phyloP scores from a whole-genome alignment of 139 green algal genomes.

The Picochlorum sp. region DNA sequence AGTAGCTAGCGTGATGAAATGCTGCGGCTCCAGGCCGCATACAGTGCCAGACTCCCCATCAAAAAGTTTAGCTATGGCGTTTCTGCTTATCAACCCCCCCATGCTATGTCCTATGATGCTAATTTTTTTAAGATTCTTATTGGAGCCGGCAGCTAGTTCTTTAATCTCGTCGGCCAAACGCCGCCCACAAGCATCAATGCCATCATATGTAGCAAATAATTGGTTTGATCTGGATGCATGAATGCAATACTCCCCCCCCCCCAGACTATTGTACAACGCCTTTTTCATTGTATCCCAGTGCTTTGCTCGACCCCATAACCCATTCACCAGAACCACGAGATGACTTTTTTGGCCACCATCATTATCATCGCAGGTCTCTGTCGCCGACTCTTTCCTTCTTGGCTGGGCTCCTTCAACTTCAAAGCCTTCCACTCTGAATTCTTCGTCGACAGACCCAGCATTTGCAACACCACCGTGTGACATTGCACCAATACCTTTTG shows the following conservation, averaged over 20 bases:
- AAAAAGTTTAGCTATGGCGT: constrained; percentile 36
- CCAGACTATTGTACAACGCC: constrained; percentile 25
- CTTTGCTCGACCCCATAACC: constrained; percentile 43
- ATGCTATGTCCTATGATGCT: constrained; percentile 59
- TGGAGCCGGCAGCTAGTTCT: constrained; percentile 19
- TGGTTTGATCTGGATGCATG: constrained; percentile 30
- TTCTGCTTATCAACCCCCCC: constrained; percentile 54
- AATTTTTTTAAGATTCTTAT: constrained; percentile 45
- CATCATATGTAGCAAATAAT: constrained; percentile 44
- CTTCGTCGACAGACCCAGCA: too few species aligned
- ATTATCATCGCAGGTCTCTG: too few species aligned
- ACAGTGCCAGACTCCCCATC: constrained; percentile 17
- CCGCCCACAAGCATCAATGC: constrained; percentile 69
- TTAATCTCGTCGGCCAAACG: constrained; percentile 61
- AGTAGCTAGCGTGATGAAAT: constrained; percentile 71
- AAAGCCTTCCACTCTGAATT: too few species aligned
- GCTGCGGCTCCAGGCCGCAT: constrained; percentile 41
- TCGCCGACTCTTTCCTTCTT: too few species aligned
- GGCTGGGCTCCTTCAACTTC: too few species aligned
- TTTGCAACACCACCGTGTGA: too few species aligned
- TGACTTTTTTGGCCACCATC: too few species aligned
- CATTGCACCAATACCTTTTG: too few species aligned
- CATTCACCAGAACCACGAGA: constrained; percentile 58
- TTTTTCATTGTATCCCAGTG: constrained; percentile 48
- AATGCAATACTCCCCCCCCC: constrained; percentile 15